Evolutionary conservation across 192 early-diverging fungal genomes (phyloP).

Genomic region (Ambispora gerdemannii): DNA sequence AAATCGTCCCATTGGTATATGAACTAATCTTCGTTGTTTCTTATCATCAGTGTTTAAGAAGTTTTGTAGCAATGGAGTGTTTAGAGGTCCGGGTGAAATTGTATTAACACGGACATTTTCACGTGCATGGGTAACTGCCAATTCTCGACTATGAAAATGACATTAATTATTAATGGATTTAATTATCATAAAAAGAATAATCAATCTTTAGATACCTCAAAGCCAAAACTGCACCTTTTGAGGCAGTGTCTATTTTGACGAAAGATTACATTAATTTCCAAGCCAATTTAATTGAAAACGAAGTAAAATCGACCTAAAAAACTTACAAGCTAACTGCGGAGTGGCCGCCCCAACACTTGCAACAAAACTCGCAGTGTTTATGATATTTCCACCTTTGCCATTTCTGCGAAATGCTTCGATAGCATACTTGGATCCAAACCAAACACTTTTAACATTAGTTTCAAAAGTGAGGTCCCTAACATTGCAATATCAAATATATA

Average conservation of each 20-base stretch:
- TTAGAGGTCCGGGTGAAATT: slow-evolving; percentile 77
- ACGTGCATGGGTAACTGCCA: slow-evolving; percentile 79
- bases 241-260: slow-evolving; percentile 65
- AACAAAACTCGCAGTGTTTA: slow-evolving; percentile 83
- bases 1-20: slow-evolving; percentile 81
- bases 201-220: slow-evolving; percentile 61
- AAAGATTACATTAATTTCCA: background rate
- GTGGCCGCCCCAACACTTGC: slow-evolving; percentile 77
- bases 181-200: background rate
- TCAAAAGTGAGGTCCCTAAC: slow-evolving; percentile 67
- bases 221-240: slow-evolving; percentile 80
- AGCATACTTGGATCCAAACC: slow-evolving; percentile 82
- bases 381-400: slow-evolving; percentile 70
- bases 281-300: background rate
- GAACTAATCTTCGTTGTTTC: slow-evolving; percentile 73
- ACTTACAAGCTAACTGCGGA: slow-evolving; percentile 77
- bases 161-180: background rate
- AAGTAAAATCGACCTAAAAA: background rate
- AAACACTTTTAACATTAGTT: slow-evolving; percentile 87
- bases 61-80: slow-evolving; percentile 78
- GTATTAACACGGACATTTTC: slow-evolving; percentile 85
- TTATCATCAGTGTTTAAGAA: slow-evolving; percentile 82
- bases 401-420: slow-evolving; percentile 64
- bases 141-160: slow-evolving; percentile 56
- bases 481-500: no score